Conservation (phyloP, 805 yeast genomes). For the Jamesozyma rosinii region DNA sequence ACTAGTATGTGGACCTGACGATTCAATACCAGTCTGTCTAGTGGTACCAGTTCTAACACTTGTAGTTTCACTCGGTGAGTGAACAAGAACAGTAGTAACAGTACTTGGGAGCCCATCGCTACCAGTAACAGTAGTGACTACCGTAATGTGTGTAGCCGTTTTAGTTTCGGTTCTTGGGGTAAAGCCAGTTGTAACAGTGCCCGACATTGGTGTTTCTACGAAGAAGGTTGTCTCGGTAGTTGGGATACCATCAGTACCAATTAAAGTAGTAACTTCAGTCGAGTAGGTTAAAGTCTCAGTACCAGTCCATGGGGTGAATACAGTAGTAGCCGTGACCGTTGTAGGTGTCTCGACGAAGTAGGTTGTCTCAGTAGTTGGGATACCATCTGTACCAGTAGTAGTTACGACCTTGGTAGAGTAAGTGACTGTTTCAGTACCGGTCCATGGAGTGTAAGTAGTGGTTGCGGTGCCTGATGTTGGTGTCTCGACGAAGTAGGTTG, state of each 20-base stretch:
- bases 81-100: background rate
- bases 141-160: background rate
- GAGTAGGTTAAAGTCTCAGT: background rate
- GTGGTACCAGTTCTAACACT: background rate
- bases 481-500: background rate
- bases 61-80: background rate
- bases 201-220: background rate
- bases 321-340: background rate
- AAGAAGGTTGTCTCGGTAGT: background rate
- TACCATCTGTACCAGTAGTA: background rate
- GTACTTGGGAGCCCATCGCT: background rate
- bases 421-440: background rate
- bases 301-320: background rate
- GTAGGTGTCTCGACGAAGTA: background rate
- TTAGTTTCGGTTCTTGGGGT: background rate
- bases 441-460: background rate
- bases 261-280: background rate
- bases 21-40: background rate
- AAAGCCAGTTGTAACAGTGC: background rate
- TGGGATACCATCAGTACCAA: background rate
- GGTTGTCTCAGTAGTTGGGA: background rate
- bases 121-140: background rate
- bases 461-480: background rate
- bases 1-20: background rate
- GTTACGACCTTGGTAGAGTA: background rate